phyloP scores from a whole-genome alignment of 495 filamentous ascomycete genomes.

The Aspergillus heteromorphus region DNA sequence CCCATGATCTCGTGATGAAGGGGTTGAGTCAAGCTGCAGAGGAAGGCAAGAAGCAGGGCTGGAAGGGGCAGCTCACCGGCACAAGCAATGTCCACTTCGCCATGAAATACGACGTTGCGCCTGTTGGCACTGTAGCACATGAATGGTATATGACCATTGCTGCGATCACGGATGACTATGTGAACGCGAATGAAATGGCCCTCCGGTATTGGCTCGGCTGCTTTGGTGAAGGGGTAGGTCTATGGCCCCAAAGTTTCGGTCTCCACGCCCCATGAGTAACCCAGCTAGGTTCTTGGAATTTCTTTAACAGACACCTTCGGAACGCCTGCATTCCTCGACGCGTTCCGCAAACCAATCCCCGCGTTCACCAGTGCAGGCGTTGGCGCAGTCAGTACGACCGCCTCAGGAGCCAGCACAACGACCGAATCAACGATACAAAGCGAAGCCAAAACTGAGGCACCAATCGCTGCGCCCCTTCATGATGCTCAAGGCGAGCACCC shows the following conservation, averaged over 20 bases:
- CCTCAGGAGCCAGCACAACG: slow-evolving; percentile 29
- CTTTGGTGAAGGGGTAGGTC: slow-evolving; percentile 76
- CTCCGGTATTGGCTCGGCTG: slow-evolving; percentile 84
- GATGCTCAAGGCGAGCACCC: slow-evolving; percentile 4
- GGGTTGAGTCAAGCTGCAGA: slow-evolving; percentile 70
- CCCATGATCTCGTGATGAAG: slow-evolving; percentile 87
- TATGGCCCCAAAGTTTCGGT: background rate
- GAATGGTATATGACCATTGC: slow-evolving; percentile 99
- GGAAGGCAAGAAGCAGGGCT: slow-evolving; percentile 56
- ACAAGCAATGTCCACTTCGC: slow-evolving; percentile 98
- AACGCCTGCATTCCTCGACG: slow-evolving; percentile 79
- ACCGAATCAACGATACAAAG: slow-evolving; percentile 19
- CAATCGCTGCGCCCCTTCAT: slow-evolving; percentile 23
- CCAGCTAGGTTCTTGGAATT: slow-evolving; percentile 67
- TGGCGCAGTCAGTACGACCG: slow-evolving; percentile 23
- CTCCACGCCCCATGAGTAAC: slow-evolving; percentile 3
- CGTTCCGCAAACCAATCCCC: slow-evolving; percentile 66
- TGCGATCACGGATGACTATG: slow-evolving; percentile 82
- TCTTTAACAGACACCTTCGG: slow-evolving; percentile 98
- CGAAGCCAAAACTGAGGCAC: slow-evolving; percentile 23
- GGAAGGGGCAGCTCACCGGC: slow-evolving; percentile 68
- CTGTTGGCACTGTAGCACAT: slow-evolving; percentile 92
- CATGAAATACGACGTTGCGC: slow-evolving; percentile 76
- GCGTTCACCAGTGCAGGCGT: slow-evolving; percentile 26
- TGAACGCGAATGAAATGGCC: slow-evolving; percentile 73